Evolutionary conservation across 176 grass and related monocot species (phyloP), one percentile per base, ranked within the genome.

Genomic region (Raddia guianensis): DNA sequence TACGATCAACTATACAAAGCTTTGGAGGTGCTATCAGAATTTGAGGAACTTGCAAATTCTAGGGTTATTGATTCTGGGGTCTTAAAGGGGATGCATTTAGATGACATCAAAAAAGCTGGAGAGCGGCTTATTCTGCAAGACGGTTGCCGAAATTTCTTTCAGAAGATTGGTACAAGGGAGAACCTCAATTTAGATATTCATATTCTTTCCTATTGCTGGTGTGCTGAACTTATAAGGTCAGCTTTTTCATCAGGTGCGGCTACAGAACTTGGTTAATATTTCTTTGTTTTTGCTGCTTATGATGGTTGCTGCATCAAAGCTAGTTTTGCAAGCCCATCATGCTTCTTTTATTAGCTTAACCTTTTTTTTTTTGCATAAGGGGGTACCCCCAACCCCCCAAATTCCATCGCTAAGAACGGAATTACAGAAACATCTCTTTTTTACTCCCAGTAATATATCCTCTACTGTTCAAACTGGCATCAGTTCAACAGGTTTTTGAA

Each of bases 141-240:
- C 62, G 96, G 96, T 10, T 95, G 92, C 84, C 85, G 50, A 88
- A 87, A 54, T 46, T 98, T 98, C 86, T 98, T 95, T 72, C 88
- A 95, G 73, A 90, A 95, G 80, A 82, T 93, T 87, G 76, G 86
- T 35, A 68, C 66, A 86, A 98, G 84, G 79, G 85, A 84, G 37
- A 77, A 82, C 16, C 72, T 74, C 54, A 85, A 91, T 67, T 72
- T 91, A 15, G 90, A 98, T 95, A 61, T 95, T 40, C 96, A 98
- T 82, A 70, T 98, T 95, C 92, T 98, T 74, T 95, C 95, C 63
- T 95, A 91, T 80, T 98, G 96, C 60, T 95, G 96, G 92, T 98
- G 96, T 86, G 90, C 82, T 18, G 96, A 98, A 21, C 96, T 98
- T 73, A 98, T 98, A 51, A 88, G 92, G 72, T 98, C 96, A 18